These are phyloP conservation scores for Novakomyces olei DNA, from an alignment of 805 yeast species.

Conservation along the genomic window DNA sequence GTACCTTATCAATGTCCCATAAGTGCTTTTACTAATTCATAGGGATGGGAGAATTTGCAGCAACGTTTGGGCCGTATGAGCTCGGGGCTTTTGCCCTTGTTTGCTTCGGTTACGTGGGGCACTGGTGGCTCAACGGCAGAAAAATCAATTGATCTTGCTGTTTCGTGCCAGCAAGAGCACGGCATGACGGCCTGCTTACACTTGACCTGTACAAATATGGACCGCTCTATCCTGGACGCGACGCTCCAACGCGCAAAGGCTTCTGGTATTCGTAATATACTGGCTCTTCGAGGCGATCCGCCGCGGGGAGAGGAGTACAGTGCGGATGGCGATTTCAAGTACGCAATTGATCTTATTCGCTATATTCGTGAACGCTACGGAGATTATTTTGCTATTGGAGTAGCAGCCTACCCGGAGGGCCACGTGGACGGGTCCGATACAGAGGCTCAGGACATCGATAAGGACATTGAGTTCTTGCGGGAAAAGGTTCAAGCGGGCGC, in stretches of 20 bases:
- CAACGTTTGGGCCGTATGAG: conserved; percentile 80
- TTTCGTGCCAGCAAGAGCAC: conserved; percentile 48
- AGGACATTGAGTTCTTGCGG: conserved; percentile 56
- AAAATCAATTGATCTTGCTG: conserved; percentile 66
- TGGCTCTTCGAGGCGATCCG: conserved; percentile 92
- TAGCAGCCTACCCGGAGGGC: conserved; percentile 96
- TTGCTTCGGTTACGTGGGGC: conserved; percentile 93
- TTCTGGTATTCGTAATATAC: conserved; percentile 66
- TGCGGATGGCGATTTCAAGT: conserved; percentile 37
- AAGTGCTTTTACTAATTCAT: no score
- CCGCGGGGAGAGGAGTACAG: conserved; percentile 55
- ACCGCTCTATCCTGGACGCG: conserved; percentile 47
- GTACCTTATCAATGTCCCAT: neutral
- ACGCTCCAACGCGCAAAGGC: conserved; percentile 51
- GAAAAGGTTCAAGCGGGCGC: conserved; percentile 90
- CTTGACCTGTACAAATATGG: conserved; percentile 87
- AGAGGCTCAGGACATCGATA: conserved; percentile 31
- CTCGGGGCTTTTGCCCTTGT: conserved; percentile 57
- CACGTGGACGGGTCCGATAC: conserved; percentile 58
- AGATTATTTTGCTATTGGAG: conserved; percentile 78
- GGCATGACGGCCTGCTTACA: conserved; percentile 84
- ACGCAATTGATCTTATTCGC: conserved; percentile 69
- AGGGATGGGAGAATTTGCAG: conserved; percentile 61
- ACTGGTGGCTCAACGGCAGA: conserved; percentile 91
- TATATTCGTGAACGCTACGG: conserved; percentile 54